Base-by-base conservation (phyloP, 2,329 filamentous ascomycete species). In the Sporothrix schenckii region DNA sequence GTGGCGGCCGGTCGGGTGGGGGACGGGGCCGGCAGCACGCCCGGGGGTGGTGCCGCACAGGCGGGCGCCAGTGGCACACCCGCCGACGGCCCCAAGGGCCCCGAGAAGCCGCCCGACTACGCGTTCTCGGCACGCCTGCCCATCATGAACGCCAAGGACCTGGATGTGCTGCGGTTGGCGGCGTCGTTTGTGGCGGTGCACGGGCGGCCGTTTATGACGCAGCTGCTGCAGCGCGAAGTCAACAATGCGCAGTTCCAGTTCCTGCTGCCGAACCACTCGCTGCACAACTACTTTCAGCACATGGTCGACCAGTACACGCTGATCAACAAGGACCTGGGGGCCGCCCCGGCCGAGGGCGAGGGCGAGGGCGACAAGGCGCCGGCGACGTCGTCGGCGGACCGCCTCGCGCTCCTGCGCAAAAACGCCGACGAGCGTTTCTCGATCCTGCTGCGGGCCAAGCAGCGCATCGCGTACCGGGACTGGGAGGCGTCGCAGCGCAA, bases 181-280 rank as follows among this genome's bases (percentile, higher is more conserved):
- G 95, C 95, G 24, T 84, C 97, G 34, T 97, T 95, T 80, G 93
- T 94, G 66, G 95, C 95, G 68, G 94, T 94, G 81, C 94, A 97
- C 77, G 95, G 95, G 16, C 90, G 94, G 72, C 89, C 91, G 72
- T 99, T 95, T 81, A 92, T 97, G 87, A 97, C 93, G 27, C 88
- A 91, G 69, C 83, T 99, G 73, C 92, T 92, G 30, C 94, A 97
- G 81, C 89, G 92, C 74, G 94, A 99, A 82, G 87, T 91, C 21
- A 88, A 91, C 77, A 98, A 97, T 80, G 93, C 90, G 75, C 94
- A 99, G 79, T 99, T 98, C 79, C 93, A 97, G 80, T 99, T 99
- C 78, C 85, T 99, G 68, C 90, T 94, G 69, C 93, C 94, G 19
- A 96, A 97, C 77, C 95, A 99, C 83, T 97, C 92, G 77, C 90